These are phyloP conservation scores for Echria macrotheca DNA, from an alignment of 495 filamentous ascomycete genomes.

Conservation along the genomic window DNA sequence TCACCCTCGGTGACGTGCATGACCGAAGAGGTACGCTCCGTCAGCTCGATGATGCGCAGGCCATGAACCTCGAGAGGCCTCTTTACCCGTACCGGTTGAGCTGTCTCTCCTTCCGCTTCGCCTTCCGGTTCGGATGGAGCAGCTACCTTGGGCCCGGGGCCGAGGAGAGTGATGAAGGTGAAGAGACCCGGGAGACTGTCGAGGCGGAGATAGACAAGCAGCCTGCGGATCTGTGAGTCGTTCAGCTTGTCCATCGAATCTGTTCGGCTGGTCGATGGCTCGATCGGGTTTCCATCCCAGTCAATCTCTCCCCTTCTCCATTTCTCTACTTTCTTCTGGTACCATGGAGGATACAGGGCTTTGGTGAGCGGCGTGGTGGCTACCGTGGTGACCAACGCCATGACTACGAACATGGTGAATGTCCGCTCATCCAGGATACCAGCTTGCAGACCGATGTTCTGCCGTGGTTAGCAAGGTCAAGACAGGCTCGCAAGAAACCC, in stretches of 20 bases:
- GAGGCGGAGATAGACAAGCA: constrained; percentile 64
- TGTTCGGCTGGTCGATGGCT: constrained; percentile 33
- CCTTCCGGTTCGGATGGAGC: too few relatives aligned
- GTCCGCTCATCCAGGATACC: constrained; percentile 79
- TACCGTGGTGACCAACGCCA: constrained; percentile 91
- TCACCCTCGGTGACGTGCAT: constrained; percentile 89
- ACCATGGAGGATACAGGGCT: constrained; percentile 77
- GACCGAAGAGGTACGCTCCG: constrained; percentile 87
- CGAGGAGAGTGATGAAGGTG: constrained; percentile 74
- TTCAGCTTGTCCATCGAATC: constrained; percentile 40
- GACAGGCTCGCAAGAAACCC: constrained; percentile 26
- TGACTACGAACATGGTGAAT: constrained; percentile 98
- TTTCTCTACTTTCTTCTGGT: constrained; percentile 84
- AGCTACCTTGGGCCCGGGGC: constrained; percentile 39
- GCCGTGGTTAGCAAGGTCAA: constrained; percentile 21
- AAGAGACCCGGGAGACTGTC: constrained; percentile 86
- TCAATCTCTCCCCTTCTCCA: constrained; percentile 91
- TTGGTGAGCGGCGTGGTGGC: constrained; percentile 79
- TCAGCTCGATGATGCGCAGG: constrained; percentile 78
- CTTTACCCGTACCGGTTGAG: constrained; percentile 21
- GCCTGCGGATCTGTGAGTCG: constrained; percentile 40
- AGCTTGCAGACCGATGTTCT: constrained; percentile 95
- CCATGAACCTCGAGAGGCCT: constrained; percentile 75
- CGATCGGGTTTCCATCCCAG: constrained; percentile 70
- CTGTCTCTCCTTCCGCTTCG: constrained; percentile 15